phyloP scores from a whole-genome alignment of 805 yeast genomes.

The Lipomyces sp. region DNA sequence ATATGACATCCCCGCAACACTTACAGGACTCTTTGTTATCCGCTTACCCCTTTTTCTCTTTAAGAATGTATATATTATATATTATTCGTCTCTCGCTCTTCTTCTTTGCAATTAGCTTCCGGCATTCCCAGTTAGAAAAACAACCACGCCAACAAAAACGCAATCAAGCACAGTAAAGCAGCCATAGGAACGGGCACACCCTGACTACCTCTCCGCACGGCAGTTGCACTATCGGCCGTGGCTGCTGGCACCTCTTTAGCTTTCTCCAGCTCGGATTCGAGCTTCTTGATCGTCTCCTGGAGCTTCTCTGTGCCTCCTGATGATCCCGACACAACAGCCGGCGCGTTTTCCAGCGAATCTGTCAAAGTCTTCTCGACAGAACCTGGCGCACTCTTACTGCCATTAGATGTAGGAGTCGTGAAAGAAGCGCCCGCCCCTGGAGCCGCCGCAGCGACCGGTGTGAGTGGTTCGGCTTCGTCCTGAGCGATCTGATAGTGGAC shows the following conservation, averaged over 20 bases:
- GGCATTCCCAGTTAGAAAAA: slow-evolving; percentile 53
- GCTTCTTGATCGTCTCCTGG: slow-evolving; percentile 25
- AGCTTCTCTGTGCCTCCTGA: slow-evolving; percentile 20
- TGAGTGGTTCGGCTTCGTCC: slow-evolving; percentile 15
- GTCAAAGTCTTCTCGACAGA: slow-evolving; percentile 21
- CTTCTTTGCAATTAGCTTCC: neutral
- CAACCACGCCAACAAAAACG: slow-evolving; percentile 71
- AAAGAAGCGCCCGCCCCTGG: slow-evolving; percentile 38
- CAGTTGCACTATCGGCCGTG: slow-evolving; percentile 3
- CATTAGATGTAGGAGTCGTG: slow-evolving; percentile 32
- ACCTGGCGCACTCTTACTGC: slow-evolving; percentile 27
- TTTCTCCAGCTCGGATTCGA: slow-evolving; percentile 25
- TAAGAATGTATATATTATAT: neutral
- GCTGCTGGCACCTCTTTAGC: slow-evolving; percentile 25
- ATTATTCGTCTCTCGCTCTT: neutral
- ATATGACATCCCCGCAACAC: neutral
- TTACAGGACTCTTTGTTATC: neutral
- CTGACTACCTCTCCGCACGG: slow-evolving; percentile 43
- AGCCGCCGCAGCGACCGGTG: slow-evolving; percentile 30
- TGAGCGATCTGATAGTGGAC: slow-evolving; percentile 21
- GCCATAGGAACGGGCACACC: slow-evolving; percentile 64
- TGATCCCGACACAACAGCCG: slow-evolving; percentile 24
- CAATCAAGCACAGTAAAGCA: slow-evolving; percentile 58
- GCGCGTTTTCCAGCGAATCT: slow-evolving; percentile 33
- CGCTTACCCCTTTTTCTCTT: neutral